A percentile compares a stretch with the other conserved stretches of the same genome.
Evolutionary conservation across 2,329 filamentous ascomycete genomes (phyloP).

Genomic region (Aspergillus unguis): DNA sequence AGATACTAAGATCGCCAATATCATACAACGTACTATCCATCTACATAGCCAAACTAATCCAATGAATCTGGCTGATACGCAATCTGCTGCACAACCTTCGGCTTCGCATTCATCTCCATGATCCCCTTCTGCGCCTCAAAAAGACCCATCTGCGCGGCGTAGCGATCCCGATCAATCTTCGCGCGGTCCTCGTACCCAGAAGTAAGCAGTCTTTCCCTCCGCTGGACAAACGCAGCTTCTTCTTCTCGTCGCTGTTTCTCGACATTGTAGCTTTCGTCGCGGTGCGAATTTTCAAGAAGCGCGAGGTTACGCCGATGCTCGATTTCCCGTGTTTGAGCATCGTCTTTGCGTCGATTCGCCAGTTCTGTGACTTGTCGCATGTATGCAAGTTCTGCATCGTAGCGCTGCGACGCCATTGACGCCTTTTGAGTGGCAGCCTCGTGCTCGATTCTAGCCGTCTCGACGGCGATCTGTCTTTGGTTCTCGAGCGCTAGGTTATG

Average conservation of each 20-base stretch:
- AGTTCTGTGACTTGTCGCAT: slow-evolving; percentile 7
- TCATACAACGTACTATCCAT: neutral
- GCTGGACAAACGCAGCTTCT: neutral
- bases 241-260: slow-evolving; percentile 7
- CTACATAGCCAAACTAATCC: neutral
- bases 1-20: neutral
- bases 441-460: slow-evolving; percentile 4
- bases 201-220: neutral
- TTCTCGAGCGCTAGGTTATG: slow-evolving; percentile 1
- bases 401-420: slow-evolving; percentile 3
- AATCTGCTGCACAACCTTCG: neutral
- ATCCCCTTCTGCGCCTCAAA: slow-evolving; percentile 9
- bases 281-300: slow-evolving; percentile 2
- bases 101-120: slow-evolving; percentile 2
- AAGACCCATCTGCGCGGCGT: slow-evolving; percentile 5
- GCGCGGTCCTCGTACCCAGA: slow-evolving; percentile 6
- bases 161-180: slow-evolving; percentile 7
- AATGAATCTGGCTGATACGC: slow-evolving; percentile 4
- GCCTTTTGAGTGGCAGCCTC: slow-evolving; percentile 4
- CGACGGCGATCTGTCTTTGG: neutral
- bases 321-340: slow-evolving; percentile 3
- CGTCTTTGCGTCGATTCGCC: slow-evolving; percentile 4
- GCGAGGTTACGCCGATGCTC: slow-evolving; percentile 4
- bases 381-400: slow-evolving; percentile 6
- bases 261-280: neutral